phyloP scores from a whole-genome alignment of 805 yeast genomes.

The Candida montana region DNA sequence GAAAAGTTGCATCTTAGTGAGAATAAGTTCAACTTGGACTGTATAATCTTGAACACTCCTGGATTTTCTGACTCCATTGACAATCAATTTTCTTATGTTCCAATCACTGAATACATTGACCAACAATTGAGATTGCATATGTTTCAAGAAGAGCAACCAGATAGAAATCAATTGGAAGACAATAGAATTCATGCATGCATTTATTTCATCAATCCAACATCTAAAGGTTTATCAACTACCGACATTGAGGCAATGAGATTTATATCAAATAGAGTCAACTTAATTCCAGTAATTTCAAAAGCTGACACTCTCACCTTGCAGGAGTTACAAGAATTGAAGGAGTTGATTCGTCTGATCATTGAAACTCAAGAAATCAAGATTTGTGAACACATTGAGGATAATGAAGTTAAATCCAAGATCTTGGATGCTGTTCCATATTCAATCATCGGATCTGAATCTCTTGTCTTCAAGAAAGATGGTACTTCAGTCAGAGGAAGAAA shows the following conservation, averaged over 20 bases:
- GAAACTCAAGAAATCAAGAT: slow-evolving; percentile 50
- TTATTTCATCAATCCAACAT: slow-evolving; percentile 72
- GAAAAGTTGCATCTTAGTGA: slow-evolving; percentile 53
- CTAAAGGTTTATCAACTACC: slow-evolving; percentile 52
- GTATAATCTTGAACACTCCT: slow-evolving; percentile 68
- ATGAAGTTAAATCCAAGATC: slow-evolving; percentile 29
- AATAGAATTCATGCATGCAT: slow-evolving; percentile 79
- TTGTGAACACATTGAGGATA: slow-evolving; percentile 45
- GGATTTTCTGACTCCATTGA: slow-evolving; percentile 72
- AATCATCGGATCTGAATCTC: slow-evolving; percentile 60
- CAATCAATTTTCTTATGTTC: slow-evolving; percentile 61
- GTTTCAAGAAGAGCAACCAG: slow-evolving; percentile 76
- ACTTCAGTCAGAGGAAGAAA: slow-evolving; percentile 62
- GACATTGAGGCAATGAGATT: slow-evolving; percentile 73
- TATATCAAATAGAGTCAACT: slow-evolving; percentile 64
- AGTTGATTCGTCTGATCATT: slow-evolving; percentile 44
- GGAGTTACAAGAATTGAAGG: slow-evolving; percentile 53
- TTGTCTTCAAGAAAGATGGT: slow-evolving; percentile 38
- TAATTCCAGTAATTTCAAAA: slow-evolving; percentile 71
- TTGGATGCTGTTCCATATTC: slow-evolving; percentile 57
- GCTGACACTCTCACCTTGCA: slow-evolving; percentile 65
- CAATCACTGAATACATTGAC: slow-evolving; percentile 69
- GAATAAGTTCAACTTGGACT: slow-evolving; percentile 49
- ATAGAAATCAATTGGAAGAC: slow-evolving; percentile 48
- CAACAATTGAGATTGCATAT: slow-evolving; percentile 64